Evolutionary conservation across 2,329 filamentous ascomycete genomes (phyloP).

Genomic region (Phyllosticta ampelicida): DNA sequence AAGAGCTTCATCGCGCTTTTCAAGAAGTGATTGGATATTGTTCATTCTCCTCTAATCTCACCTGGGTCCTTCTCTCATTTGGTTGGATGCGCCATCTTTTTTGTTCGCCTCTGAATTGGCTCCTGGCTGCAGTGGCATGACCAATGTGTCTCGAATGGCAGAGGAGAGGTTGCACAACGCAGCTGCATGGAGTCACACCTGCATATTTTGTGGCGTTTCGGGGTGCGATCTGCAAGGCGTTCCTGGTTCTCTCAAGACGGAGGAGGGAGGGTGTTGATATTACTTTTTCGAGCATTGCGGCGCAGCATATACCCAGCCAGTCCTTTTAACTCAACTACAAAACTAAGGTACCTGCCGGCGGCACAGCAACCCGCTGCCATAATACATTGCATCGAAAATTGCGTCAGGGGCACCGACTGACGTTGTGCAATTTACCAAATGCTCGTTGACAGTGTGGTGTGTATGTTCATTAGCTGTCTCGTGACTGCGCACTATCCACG

Average conservation of each 20-base stretch:
- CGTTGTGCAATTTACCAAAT: background rate
- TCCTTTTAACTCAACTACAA: constrained; percentile 4
- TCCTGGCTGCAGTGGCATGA: background rate
- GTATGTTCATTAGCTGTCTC: background rate
- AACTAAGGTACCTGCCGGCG: background rate
- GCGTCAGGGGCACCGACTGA: background rate
- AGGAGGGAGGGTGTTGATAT: background rate
- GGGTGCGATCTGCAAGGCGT: background rate
- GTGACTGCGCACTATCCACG: background rate
- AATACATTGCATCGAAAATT: background rate
- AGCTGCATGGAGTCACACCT: constrained; percentile 4
- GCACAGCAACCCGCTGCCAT: background rate
- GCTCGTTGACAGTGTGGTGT: background rate
- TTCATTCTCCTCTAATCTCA: background rate
- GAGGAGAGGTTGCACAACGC: constrained; percentile 3
- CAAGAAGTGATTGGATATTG: constrained; percentile 17
- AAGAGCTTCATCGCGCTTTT: constrained; percentile 39
- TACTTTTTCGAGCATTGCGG: constrained; percentile 8
- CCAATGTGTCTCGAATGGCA: background rate
- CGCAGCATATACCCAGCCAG: constrained; percentile 9
- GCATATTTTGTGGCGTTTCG: constrained; percentile 5
- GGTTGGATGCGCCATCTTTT: background rate
- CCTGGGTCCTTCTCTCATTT: background rate
- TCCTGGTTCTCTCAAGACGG: constrained; percentile 3
- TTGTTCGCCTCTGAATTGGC: background rate